A percentile compares a stretch with the other conserved stretches of the same genome.
phyloP scores from a whole-genome alignment of 768 basidiomycete species.

The Leccinum boreale region DNA sequence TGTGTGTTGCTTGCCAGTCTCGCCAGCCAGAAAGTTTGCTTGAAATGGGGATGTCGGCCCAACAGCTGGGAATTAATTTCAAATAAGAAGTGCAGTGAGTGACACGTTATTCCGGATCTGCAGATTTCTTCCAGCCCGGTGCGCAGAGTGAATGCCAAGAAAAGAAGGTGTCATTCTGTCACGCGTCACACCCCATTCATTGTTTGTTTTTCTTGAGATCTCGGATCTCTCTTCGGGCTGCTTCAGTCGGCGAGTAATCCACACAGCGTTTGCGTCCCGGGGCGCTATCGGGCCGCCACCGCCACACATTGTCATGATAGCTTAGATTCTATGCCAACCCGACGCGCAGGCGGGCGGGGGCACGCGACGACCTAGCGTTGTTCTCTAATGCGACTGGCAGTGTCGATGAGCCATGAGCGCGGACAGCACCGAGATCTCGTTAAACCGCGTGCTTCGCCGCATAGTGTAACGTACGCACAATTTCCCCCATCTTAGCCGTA shows the following conservation, averaged over 20 bases:
- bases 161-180: constrained; percentile 10
- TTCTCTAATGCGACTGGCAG: not conserved
- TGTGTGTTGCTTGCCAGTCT: not conserved
- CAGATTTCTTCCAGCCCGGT: constrained; percentile 22
- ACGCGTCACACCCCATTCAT: constrained; percentile 18
- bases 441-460: constrained; percentile 16
- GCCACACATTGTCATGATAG: not conserved
- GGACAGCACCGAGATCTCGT: constrained; percentile 7
- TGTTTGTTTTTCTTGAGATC: constrained; percentile 9
- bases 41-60: constrained; percentile 12
- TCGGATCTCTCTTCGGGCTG: constrained; percentile 10
- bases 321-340: constrained; percentile 10
- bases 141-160: constrained; percentile 11
- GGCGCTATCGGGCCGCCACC: constrained; percentile 1
- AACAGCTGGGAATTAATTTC: constrained; percentile 16
- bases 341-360: not conserved
- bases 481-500: constrained; percentile 22
- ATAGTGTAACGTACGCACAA: constrained; percentile 18
- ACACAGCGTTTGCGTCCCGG: not conserved
- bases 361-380: not conserved
- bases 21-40: not conserved
- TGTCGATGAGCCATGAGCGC: not conserved
- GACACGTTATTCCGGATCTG: constrained; percentile 33
- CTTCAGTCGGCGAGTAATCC: not conserved
- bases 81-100: constrained; percentile 28